Evolutionary conservation across 306 rosid genomes (phyloP).

Genomic region (Cicer cuneatum): DNA sequence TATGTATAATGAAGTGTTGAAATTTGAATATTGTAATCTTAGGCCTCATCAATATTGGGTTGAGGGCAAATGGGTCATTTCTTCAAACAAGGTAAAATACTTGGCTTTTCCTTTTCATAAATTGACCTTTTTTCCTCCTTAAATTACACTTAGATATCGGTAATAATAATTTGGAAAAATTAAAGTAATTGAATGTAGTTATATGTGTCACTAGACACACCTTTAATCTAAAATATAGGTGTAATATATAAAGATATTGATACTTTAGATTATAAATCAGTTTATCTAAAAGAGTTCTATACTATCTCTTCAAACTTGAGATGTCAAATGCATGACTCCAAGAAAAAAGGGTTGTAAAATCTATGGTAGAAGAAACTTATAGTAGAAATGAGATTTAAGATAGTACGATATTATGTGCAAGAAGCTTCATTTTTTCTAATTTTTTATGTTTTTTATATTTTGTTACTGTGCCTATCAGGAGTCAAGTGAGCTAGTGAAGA

Average conservation of each 20-base stretch:
- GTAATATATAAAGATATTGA: neutral
- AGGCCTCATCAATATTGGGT: constrained; percentile 61
- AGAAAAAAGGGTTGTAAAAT: neutral
- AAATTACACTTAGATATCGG: neutral
- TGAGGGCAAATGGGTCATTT: constrained; percentile 53
- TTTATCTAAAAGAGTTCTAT: constrained; percentile 10
- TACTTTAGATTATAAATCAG: constrained; percentile 2
- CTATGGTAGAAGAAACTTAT: neutral
- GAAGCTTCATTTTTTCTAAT: neutral
- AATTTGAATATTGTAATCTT: constrained; percentile 42
- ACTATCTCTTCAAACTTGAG: constrained; percentile 19
- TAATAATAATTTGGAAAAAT: neutral
- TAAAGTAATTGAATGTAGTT: too few relatives aligned
- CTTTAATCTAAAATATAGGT: too few relatives aligned
- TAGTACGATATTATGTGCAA: neutral
- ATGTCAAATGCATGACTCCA: constrained; percentile 21
- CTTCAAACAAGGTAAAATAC: constrained; percentile 49
- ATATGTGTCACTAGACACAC: too few relatives aligned
- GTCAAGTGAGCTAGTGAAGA: constrained; percentile 36
- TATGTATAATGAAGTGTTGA: constrained; percentile 39
- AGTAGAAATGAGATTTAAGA: neutral
- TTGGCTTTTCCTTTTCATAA: constrained; percentile 8
- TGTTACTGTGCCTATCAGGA: constrained; percentile 33
- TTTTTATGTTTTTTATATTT: neutral
- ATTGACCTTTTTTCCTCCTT: neutral